phyloP scores from a whole-genome alignment of 2,329 filamentous ascomycete genomes.

The Arthrobotrys megalospora region DNA sequence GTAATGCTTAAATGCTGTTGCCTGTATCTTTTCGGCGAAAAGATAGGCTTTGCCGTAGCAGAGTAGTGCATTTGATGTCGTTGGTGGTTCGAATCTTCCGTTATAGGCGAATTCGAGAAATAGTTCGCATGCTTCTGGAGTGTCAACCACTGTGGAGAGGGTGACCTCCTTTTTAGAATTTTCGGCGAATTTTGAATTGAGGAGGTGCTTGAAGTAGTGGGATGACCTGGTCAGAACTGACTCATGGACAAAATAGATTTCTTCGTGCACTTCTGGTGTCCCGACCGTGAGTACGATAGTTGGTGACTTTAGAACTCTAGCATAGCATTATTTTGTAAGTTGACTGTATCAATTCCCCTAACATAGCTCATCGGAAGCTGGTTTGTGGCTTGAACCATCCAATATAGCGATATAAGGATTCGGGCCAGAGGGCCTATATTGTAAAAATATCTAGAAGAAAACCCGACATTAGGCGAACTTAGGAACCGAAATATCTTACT shows the following conservation, averaged over 20 bases:
- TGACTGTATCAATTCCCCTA: background rate
- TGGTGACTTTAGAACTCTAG: slow-evolving; percentile 13
- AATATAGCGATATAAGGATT: too few species aligned
- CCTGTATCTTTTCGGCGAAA: slow-evolving; percentile 29
- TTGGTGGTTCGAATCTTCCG: background rate
- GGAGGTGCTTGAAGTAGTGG: slow-evolving; percentile 6
- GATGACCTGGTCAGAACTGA: slow-evolving; percentile 2
- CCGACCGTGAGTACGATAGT: background rate
- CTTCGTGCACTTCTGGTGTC: background rate
- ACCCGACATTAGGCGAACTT: too few species aligned
- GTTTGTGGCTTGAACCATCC: too few species aligned
- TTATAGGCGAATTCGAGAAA: slow-evolving; percentile 42
- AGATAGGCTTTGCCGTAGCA: slow-evolving; percentile 25
- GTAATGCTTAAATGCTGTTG: slow-evolving; percentile 14
- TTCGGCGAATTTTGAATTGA: slow-evolving; percentile 22
- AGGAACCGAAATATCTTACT: background rate
- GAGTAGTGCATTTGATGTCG: background rate
- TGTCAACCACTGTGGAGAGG: background rate
- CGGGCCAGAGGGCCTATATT: too few species aligned
- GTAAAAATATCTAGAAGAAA: too few species aligned
- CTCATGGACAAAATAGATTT: slow-evolving; percentile 11
- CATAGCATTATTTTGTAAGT: background rate
- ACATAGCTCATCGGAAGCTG: too few species aligned
- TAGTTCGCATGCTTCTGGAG: background rate
- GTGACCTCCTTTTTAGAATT: background rate